phyloP scores from a whole-genome alignment of 768 basidiomycete genomes.

The Russula olivacea region DNA sequence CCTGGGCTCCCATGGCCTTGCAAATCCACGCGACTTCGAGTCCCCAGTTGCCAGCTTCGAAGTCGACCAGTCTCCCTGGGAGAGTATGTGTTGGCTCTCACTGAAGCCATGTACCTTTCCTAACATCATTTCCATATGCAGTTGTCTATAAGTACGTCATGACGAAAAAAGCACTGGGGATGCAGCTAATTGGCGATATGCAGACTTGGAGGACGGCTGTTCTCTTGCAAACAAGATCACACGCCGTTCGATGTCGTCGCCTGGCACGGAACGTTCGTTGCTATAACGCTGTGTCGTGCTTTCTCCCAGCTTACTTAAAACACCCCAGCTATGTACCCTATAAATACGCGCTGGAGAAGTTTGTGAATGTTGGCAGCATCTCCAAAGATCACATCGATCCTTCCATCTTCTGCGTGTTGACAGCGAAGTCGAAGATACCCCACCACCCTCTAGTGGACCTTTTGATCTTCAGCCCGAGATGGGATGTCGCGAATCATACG shows the following conservation, averaged over 20 bases:
- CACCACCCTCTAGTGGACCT: conserved; percentile 57
- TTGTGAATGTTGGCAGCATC: conserved; percentile 56
- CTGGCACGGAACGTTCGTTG: conserved; percentile 58
- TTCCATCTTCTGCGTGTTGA: conserved; percentile 63
- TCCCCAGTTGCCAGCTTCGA: conserved; percentile 59
- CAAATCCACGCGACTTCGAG: conserved; percentile 60
- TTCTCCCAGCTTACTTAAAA: background rate
- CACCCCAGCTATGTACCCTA: conserved; percentile 52
- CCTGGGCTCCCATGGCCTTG: conserved; percentile 60
- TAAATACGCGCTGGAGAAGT: conserved; percentile 62
- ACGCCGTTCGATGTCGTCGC: conserved; percentile 71
- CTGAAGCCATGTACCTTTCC: background rate
- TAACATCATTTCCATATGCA: conserved; percentile 41
- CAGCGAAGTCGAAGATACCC: conserved; percentile 54
- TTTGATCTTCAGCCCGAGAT: conserved; percentile 57
- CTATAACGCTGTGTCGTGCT: background rate
- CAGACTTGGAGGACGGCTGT: conserved; percentile 51
- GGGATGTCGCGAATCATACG: conserved; percentile 55
- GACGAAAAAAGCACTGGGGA: background rate
- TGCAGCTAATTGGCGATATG: background rate
- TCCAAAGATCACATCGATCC: conserved; percentile 67
- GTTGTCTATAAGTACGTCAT: conserved; percentile 6
- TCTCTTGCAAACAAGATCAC: conserved; percentile 51
- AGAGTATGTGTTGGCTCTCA: conserved; percentile 36
- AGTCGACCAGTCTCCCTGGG: conserved; percentile 55